Percentiles rank a stretch among this genome's conserved stretches.
Conservation (phyloP, 1,139 yeast genomes). For the Sugiyamaella xylanicola region DNA sequence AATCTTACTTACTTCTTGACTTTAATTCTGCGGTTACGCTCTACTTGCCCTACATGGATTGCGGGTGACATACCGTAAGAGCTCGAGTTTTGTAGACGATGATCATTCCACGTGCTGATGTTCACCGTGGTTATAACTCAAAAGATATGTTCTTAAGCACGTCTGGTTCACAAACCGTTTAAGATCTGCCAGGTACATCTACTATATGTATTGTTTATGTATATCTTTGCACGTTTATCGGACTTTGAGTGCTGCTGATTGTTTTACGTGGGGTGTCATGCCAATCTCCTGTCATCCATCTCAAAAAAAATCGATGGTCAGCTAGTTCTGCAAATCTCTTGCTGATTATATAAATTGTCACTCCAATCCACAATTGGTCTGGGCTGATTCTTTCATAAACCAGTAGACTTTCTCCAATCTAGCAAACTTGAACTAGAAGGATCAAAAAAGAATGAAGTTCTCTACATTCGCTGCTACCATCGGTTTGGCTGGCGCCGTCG, state of each 20-base stretch:
- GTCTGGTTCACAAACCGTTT: not conserved
- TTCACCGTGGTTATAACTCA: not conserved
- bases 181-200: slow-evolving; percentile 10
- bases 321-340: not conserved
- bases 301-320: not conserved
- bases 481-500: slow-evolving; percentile 31
- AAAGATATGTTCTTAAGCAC: not conserved
- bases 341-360: not conserved
- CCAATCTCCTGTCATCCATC: not conserved
- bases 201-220: not conserved
- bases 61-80: not conserved
- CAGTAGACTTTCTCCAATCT: no score
- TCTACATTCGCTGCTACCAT: slow-evolving; percentile 26
- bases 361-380: not conserved
- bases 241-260: not conserved
- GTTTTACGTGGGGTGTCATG: not conserved
- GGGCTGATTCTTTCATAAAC: no score
- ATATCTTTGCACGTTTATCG: not conserved
- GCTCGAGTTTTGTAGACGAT: not conserved
- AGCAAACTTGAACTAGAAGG: not conserved
- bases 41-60: not conserved
- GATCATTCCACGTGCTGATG: not conserved
- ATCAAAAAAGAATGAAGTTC: slow-evolving; percentile 17
- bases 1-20: not conserved
- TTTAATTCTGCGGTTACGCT: not conserved